Percentiles rank a stretch among this genome's conserved stretches.
Evolutionary conservation across 176 grass and related monocot species (phyloP).

Genomic region (Rhynchospora pubera): DNA sequence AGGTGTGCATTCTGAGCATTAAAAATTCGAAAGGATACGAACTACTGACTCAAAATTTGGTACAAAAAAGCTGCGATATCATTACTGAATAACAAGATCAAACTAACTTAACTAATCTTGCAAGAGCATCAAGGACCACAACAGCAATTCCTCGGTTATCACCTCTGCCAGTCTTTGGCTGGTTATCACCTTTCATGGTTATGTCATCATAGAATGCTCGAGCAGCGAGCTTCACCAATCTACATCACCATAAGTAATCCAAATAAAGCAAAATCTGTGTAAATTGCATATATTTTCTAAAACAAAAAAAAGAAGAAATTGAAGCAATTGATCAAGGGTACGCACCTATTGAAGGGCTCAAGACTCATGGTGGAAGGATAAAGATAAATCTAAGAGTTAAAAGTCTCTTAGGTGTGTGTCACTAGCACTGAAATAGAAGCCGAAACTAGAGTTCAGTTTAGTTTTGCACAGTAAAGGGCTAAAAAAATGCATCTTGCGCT

Average conservation of each 20-base stretch:
- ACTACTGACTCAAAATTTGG: not conserved
- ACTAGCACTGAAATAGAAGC: not conserved
- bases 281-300: not conserved
- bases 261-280: not conserved
- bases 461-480: not conserved
- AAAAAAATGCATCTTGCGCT: not conserved
- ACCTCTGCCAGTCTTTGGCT: slow-evolving; percentile 74
- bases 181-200: slow-evolving; percentile 88
- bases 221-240: slow-evolving; percentile 74
- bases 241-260: slow-evolving; percentile 6
- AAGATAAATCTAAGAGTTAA: not conserved
- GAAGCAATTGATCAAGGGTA: not conserved
- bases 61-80: not conserved
- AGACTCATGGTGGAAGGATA: slow-evolving; percentile 43
- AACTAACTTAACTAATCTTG: slow-evolving; percentile 36
- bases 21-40: not conserved
- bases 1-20: not conserved
- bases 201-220: slow-evolving; percentile 94
- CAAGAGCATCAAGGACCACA: slow-evolving; percentile 82
- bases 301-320: not conserved
- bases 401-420: not conserved
- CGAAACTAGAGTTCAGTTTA: not conserved
- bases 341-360: slow-evolving; percentile 85
- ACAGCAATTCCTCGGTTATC: slow-evolving; percentile 99
- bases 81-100: slow-evolving; percentile 2